Conservation (phyloP, 2,329 filamentous ascomycete species). For the Septoria petroselini region DNA sequence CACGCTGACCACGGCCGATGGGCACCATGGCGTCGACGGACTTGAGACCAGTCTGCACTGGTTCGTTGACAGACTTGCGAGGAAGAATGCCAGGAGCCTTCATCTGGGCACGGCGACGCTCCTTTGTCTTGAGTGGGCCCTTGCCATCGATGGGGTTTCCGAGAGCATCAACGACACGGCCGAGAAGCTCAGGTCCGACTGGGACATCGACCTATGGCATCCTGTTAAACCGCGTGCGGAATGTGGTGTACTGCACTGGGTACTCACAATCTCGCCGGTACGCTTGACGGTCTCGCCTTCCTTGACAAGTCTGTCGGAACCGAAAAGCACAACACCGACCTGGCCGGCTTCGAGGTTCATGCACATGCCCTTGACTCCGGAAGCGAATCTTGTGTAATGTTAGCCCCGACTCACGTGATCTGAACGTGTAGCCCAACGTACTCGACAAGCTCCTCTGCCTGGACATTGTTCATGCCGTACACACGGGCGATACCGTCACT, state of each 20-base stretch:
- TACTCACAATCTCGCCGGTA: constrained; percentile 95
- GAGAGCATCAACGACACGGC: constrained; percentile 96
- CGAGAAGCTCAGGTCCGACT: constrained; percentile 87
- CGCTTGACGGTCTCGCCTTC: constrained; percentile 99
- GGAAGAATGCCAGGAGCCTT: constrained; percentile 99
- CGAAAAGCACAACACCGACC: constrained; percentile 99
- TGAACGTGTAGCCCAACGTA: constrained; percentile 46
- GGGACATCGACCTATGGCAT: constrained; percentile 80
- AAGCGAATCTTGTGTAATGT: constrained; percentile 74
- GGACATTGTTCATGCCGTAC: constrained; percentile 99
- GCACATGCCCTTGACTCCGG: constrained; percentile 99
- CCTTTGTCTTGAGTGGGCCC: constrained; percentile 87
- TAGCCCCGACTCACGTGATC: constrained; percentile 19
- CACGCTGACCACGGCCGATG: constrained; percentile 99
- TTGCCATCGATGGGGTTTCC: constrained; percentile 99
- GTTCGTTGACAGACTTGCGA: constrained; percentile 94
- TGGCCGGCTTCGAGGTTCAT: constrained; percentile 99
- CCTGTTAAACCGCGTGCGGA: neutral
- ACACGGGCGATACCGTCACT: constrained; percentile 99
- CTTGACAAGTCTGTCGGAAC: constrained; percentile 99
- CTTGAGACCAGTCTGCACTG: constrained; percentile 99
- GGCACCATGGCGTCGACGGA: constrained; percentile 99
- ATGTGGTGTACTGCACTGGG: neutral
- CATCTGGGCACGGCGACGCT: constrained; percentile 94
- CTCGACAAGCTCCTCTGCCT: constrained; percentile 99